These are phyloP conservation scores for Solanum aculeatissimum DNA, from an alignment of 305 asterid species.

Conservation along the genomic window DNA sequence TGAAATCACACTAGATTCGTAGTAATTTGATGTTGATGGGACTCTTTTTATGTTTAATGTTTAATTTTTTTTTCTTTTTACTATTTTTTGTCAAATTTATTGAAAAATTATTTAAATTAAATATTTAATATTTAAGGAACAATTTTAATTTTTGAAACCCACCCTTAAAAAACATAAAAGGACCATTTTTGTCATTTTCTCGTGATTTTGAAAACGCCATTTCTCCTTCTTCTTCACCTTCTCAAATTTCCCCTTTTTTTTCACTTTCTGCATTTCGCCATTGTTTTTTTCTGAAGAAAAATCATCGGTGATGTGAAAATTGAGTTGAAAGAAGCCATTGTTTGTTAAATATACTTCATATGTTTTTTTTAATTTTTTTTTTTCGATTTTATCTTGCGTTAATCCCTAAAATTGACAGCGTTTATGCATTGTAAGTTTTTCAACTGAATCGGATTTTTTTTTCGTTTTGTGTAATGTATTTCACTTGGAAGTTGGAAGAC, in stretches of 20 bases:
- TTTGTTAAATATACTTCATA: not conserved
- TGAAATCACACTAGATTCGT: not conserved
- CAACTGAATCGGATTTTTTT: not conserved
- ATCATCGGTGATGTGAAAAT: not conserved
- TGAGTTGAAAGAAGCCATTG: not conserved
- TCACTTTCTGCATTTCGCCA: not conserved
- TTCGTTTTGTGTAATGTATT: not conserved
- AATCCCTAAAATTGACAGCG: not conserved
- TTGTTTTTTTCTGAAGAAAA: not conserved
- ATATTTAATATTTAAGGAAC: not conserved
- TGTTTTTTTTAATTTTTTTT: not conserved
- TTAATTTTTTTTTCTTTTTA: not conserved
- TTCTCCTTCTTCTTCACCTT: conserved; percentile 4
- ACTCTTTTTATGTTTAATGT: no score
- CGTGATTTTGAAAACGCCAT: conserved; percentile 39
- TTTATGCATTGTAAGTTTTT: not conserved
- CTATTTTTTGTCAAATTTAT: not conserved
- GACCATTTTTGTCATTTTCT: not conserved
- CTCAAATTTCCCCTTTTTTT: not conserved
- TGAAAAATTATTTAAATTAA: not conserved
- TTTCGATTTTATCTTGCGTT: not conserved
- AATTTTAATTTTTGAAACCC: not conserved
- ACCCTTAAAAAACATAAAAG: not conserved
- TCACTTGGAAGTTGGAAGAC: not conserved
- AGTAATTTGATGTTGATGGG: no score